Evolutionary conservation across 2,329 filamentous ascomycete genomes (phyloP).

Genomic region (Nigrograna mackinnonii): DNA sequence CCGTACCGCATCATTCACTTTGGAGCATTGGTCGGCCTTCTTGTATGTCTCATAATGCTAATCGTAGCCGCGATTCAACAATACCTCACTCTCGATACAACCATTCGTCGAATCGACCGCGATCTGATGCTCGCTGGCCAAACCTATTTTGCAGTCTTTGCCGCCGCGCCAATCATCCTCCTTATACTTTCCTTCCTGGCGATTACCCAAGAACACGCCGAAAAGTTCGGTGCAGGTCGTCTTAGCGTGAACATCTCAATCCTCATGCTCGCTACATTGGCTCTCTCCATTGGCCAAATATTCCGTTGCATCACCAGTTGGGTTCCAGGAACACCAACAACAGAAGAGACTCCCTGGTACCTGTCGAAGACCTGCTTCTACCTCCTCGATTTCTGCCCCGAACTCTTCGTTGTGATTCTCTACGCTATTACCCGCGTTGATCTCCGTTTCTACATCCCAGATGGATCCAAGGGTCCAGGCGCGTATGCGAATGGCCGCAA

Average conservation of each 20-base stretch:
- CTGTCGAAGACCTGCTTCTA: conserved; percentile 77
- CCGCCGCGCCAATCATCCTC: conserved; percentile 68
- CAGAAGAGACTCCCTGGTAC: conserved; percentile 62
- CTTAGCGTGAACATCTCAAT: conserved; percentile 70
- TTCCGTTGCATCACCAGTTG: conserved; percentile 69
- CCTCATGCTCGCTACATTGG: conserved; percentile 59
- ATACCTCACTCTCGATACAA: conserved; percentile 66
- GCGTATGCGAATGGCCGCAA: conserved; percentile 24
- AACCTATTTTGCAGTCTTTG: conserved; percentile 66
- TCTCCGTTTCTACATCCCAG: conserved; percentile 73
- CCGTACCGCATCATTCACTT: conserved; percentile 53
- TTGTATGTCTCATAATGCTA: conserved; percentile 65
- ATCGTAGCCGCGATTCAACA: conserved; percentile 66
- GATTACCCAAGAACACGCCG: conserved; percentile 44
- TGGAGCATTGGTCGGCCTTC: conserved; percentile 57
- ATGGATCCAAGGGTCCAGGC: conserved; percentile 61
- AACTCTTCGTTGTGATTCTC: conserved; percentile 69
- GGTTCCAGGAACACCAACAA: conserved; percentile 38
- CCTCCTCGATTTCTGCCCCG: conserved; percentile 75
- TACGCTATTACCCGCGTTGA: conserved; percentile 74
- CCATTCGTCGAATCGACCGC: conserved; percentile 58
- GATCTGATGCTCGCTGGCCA: conserved; percentile 67
- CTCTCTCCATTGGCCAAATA: conserved; percentile 68
- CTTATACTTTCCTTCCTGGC: conserved; percentile 53
- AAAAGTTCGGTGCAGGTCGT: conserved; percentile 70